Evolutionary conservation across 139 green algal species (phyloP), one percentile per base, ranked within the genome.

Genomic region (Chlorella sp.): DNA sequence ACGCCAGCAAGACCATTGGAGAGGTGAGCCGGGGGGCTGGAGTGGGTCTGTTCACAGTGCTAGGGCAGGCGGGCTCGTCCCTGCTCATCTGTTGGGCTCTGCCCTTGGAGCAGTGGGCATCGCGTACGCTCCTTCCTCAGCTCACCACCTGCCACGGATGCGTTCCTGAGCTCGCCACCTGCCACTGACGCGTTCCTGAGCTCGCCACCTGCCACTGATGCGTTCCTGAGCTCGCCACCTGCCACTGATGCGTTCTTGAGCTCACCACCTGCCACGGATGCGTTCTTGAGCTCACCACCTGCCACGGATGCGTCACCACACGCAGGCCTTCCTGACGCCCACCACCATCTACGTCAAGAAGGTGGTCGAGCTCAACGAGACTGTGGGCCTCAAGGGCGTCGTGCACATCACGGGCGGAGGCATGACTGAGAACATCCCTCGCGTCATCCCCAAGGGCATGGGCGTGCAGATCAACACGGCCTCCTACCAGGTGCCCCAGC

Each of bases 361-460:
- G 35, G 74, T 88, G 32, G 6, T 83, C 0, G 67, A 51, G 27
- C 74, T 84, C 24, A 77, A 86, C 31, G 80, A 89, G 30, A 80
- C 85, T 49, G 81, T 89, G 49, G 80, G 77, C 1, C 67, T 90
- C 17, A 89, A 88, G 71, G 85, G 89, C 31, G 73, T 95, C 29
- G 91, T 97, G n/a, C 95, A 99, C 85, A 97, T 99, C 83, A 99
- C 95, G 10, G 95, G 95, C n/a, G 95, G 95, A 35, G 95, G 95
- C 74, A 97, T 99, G 83, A 85, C 90, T 4, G 95, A 99, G 73
- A 99, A 99, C 87, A 93, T 99, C 35, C 95, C 95, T 0, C 85
- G 95, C 6, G 87, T 98, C 31, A 84, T 99, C 71, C 95, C 95
- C 63, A 88, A 95, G 69, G 93, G 92, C 29, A 74, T 91, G 67